A percentile compares a stretch with the other conserved stretches of the same genome.
Evolutionary conservation across 441 rosid genomes (phyloP).

Genomic region (Melastoma candidum): DNA sequence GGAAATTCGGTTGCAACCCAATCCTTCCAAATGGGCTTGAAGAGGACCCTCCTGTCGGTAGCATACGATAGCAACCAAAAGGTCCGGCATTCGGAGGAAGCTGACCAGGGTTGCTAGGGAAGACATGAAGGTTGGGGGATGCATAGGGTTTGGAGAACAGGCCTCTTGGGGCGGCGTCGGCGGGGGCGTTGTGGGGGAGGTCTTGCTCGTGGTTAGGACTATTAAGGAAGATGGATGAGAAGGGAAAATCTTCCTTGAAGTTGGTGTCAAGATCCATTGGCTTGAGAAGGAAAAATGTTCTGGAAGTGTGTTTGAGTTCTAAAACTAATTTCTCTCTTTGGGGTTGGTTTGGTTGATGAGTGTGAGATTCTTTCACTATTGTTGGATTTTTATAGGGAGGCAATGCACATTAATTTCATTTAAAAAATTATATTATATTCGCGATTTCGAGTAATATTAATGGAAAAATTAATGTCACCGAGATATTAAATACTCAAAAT

Average conservation of each 20-base stretch:
- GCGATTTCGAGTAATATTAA: too few species aligned
- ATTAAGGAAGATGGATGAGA: constrained; percentile 23
- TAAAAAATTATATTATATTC: too few species aligned
- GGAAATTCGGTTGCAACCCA: constrained; percentile 13
- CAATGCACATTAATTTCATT: too few species aligned
- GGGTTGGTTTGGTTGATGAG: too few species aligned
- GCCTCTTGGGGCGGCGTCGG: constrained; percentile 7
- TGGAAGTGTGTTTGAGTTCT: too few species aligned
- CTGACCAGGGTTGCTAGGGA: neutral
- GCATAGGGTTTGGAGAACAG: constrained; percentile 14
- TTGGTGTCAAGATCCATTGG: constrained; percentile 32
- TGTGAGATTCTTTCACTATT: too few species aligned
- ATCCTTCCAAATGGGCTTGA: constrained; percentile 13
- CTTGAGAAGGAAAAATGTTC: too few species aligned
- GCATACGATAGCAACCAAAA: constrained; percentile 1
- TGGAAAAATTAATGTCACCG: too few species aligned
- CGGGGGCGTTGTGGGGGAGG: constrained; percentile 1
- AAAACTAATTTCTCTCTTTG: too few species aligned
- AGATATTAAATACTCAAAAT: too few species aligned
- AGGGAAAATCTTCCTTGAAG: constrained; percentile 32
- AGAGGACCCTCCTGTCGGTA: constrained; percentile 16
- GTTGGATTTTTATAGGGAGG: too few species aligned
- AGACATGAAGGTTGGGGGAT: neutral
- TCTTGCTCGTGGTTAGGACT: constrained; percentile 17
- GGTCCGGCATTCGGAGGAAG: constrained; percentile 7